Evolutionary conservation across 108 stramenopile genomes (phyloP).

Genomic region (Skeletonema potamos): DNA sequence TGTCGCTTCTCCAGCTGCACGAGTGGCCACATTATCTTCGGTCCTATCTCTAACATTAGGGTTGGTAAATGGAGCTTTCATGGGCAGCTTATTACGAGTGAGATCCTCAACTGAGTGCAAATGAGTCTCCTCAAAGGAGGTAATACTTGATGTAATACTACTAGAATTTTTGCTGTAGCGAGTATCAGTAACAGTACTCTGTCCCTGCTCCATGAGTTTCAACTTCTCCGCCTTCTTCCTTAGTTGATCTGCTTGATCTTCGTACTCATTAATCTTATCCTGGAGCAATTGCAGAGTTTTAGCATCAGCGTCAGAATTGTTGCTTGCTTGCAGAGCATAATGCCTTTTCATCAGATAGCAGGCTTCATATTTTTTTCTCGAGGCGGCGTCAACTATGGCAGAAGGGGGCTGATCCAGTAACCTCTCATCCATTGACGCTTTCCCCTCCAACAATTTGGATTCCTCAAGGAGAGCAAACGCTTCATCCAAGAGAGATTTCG

Average conservation of each 20-base stretch:
- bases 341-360: slow-evolving; percentile 58
- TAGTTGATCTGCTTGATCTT: slow-evolving; percentile 41
- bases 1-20: slow-evolving; percentile 47
- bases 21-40: slow-evolving; percentile 2
- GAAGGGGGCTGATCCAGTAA: neutral
- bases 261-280: slow-evolving; percentile 56
- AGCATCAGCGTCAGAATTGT: neutral
- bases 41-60: neutral
- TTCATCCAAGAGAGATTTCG: slow-evolving; percentile 37
- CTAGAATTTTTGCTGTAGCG: slow-evolving; percentile 4
- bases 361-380: slow-evolving; percentile 52
- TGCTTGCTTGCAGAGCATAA: slow-evolving; percentile 2
- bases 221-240: slow-evolving; percentile 23
- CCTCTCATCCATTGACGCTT: slow-evolving; percentile 2
- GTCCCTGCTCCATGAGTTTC: neutral
- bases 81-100: neutral
- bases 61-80: neutral
- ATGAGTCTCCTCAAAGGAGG: neutral
- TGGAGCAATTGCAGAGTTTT: slow-evolving; percentile 36
- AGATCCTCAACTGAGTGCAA: neutral
- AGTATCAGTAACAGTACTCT: neutral
- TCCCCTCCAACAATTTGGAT: slow-evolving; percentile 47
- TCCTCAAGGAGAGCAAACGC: slow-evolving; percentile 59
- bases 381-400: neutral
- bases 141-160: neutral